phyloP scores from a whole-genome alignment of 495 filamentous ascomycete species.

The Tuber microsphaerosporum region DNA sequence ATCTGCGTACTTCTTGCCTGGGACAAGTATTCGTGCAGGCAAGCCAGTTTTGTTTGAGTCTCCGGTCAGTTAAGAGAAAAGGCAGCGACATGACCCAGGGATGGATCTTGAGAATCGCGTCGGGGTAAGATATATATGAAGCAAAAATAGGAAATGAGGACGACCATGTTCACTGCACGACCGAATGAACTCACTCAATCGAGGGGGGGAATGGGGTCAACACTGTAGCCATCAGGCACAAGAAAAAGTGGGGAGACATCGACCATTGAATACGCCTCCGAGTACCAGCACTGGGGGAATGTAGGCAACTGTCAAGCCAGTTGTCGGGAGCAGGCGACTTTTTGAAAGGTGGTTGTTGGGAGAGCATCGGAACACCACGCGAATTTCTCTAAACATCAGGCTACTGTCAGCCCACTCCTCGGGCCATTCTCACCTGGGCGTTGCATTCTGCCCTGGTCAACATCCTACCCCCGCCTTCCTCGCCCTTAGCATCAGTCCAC shows the following conservation, averaged over 20 bases:
- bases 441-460: slow-evolving; percentile 6
- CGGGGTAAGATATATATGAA: neutral
- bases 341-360: neutral
- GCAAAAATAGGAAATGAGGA: neutral
- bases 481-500: slow-evolving; percentile 1
- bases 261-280: neutral
- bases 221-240: neutral
- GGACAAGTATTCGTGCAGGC: neutral
- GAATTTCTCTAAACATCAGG: slow-evolving; percentile 22
- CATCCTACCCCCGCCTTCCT: slow-evolving; percentile 6
- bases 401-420: slow-evolving; percentile 37
- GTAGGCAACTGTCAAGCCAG: neutral
- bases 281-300: neutral
- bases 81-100: neutral
- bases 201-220: neutral
- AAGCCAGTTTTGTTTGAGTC: neutral
- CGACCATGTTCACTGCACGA: neutral
- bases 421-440: slow-evolving; percentile 25
- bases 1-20: neutral
- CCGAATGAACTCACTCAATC: neutral
- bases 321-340: neutral
- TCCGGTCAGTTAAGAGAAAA: neutral
- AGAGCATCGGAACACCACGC: neutral
- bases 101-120: neutral
- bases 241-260: slow-evolving; percentile 13